These are phyloP conservation scores for Sporothrix brunneoviolacea DNA, from an alignment of 2,329 filamentous ascomycete genomes.

Conservation along the genomic window DNA sequence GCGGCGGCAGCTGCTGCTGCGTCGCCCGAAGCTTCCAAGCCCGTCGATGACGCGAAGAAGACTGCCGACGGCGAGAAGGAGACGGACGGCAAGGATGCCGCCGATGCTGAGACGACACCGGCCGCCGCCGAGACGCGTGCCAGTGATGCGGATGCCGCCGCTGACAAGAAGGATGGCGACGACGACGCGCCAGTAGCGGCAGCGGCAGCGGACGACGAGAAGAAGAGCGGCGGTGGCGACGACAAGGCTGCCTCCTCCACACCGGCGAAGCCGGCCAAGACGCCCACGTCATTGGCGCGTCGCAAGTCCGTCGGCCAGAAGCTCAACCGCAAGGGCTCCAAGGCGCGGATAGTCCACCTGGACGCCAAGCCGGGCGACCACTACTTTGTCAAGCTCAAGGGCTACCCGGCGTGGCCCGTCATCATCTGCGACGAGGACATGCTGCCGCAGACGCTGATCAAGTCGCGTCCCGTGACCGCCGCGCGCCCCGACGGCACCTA, in stretches of 20 bases:
- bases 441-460: constrained; percentile 72
- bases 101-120: constrained; percentile 21
- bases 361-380: constrained; percentile 86
- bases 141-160: constrained; percentile 16
- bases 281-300: constrained; percentile 40
- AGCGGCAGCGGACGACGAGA: constrained; percentile 40
- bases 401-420: constrained; percentile 88
- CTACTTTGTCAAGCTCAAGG: constrained; percentile 89
- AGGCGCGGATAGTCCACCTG: constrained; percentile 61
- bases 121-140: too few relatives aligned
- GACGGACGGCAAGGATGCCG: neutral
- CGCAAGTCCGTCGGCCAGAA: constrained; percentile 79
- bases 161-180: constrained; percentile 18
- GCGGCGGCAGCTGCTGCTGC: constrained; percentile 1
- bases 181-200: constrained; percentile 25
- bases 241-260: constrained; percentile 25
- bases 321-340: constrained; percentile 78
- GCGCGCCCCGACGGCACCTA: constrained; percentile 77
- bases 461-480: constrained; percentile 75
- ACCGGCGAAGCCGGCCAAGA: constrained; percentile 27
- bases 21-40: constrained; percentile 10
- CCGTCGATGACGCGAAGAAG: constrained; percentile 1
- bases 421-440: constrained; percentile 93
- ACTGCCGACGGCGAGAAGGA: neutral
- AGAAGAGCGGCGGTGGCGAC: constrained; percentile 62